Evolutionary conservation across 2,329 filamentous ascomycete species (phyloP).

Genomic region (Lasiodiplodia sp.): DNA sequence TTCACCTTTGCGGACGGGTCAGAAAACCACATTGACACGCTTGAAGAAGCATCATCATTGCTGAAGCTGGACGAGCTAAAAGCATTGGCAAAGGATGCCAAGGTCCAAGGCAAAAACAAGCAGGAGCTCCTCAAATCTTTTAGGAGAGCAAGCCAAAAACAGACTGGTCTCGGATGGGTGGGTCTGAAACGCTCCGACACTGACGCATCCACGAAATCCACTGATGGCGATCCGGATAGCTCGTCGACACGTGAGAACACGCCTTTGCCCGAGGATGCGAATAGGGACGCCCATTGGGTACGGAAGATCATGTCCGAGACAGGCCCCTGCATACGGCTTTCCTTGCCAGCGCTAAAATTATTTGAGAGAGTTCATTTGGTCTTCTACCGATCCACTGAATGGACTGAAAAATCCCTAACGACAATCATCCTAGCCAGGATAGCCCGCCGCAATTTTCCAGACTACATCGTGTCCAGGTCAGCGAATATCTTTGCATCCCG

Average conservation of each 20-base stretch:
- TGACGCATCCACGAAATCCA: constrained; percentile 60
- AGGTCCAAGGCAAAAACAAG: constrained; percentile 88
- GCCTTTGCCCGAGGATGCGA: constrained; percentile 52
- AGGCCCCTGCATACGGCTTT: constrained; percentile 85
- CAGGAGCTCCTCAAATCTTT: constrained; percentile 78
- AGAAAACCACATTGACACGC: constrained; percentile 72
- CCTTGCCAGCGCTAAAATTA: constrained; percentile 73
- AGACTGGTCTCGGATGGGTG: constrained; percentile 75
- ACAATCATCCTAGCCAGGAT: constrained; percentile 94
- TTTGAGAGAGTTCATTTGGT: constrained; percentile 96
- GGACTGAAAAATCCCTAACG: constrained; percentile 96
- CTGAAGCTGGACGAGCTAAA: constrained; percentile 91
- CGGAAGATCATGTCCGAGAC: constrained; percentile 78
- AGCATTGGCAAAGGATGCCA: constrained; percentile 81
- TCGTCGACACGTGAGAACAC: constrained; percentile 42
- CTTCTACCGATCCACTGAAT: constrained; percentile 94
- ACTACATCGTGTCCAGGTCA: constrained; percentile 89
- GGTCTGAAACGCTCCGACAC: constrained; percentile 71
- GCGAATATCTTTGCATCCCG: constrained; percentile 87
- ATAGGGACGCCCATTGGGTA: constrained; percentile 76
- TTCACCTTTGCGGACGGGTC: constrained; percentile 86
- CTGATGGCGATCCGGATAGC: constrained; percentile 38
- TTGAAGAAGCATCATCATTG: constrained; percentile 84
- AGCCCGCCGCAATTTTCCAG: constrained; percentile 83
- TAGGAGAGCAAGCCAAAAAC: constrained; percentile 74